Evolutionary conservation across 1,284 basidiomycete species (phyloP).

Genomic region (Ganoderma multipileum): DNA sequence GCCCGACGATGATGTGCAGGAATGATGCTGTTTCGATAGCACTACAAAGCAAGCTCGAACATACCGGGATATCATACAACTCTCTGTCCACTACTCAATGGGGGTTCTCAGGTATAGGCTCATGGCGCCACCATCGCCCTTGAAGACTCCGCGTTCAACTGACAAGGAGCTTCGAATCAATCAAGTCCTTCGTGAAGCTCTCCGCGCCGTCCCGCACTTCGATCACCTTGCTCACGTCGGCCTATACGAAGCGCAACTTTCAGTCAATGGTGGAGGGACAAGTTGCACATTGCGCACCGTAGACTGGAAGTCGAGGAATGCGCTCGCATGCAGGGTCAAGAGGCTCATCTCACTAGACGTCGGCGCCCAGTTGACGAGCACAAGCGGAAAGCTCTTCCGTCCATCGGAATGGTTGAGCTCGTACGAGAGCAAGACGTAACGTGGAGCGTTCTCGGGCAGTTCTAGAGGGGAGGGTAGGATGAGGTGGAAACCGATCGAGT

Average conservation of each 20-base stretch:
- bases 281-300: conserved; percentile 53
- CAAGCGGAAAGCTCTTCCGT: conserved; percentile 83
- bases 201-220: conserved; percentile 86
- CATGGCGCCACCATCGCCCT: not conserved
- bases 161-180: conserved; percentile 68
- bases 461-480: conserved; percentile 53
- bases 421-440: conserved; percentile 88
- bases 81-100: conserved; percentile 1
- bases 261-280: too few species aligned
- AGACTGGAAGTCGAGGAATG: conserved; percentile 80
- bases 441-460: conserved; percentile 88
- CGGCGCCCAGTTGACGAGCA: conserved; percentile 89
- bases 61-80: conserved; percentile 25
- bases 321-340: conserved; percentile 86
- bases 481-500: conserved; percentile 9
- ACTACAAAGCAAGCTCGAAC: conserved; percentile 20
- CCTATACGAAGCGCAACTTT: conserved; percentile 49
- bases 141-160: not conserved
- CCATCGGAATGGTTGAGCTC: conserved; percentile 86
- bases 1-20: not conserved
- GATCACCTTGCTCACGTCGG: conserved; percentile 76
- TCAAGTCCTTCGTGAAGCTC: conserved; percentile 72
- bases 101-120: not conserved
- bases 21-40: conserved; percentile 22
- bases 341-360: conserved; percentile 75